A percentile compares a stretch with the other conserved stretches of the same genome.
Conservation (phyloP, 2,329 filamentous ascomycete genomes). For the Colletotrichum scovillei region DNA sequence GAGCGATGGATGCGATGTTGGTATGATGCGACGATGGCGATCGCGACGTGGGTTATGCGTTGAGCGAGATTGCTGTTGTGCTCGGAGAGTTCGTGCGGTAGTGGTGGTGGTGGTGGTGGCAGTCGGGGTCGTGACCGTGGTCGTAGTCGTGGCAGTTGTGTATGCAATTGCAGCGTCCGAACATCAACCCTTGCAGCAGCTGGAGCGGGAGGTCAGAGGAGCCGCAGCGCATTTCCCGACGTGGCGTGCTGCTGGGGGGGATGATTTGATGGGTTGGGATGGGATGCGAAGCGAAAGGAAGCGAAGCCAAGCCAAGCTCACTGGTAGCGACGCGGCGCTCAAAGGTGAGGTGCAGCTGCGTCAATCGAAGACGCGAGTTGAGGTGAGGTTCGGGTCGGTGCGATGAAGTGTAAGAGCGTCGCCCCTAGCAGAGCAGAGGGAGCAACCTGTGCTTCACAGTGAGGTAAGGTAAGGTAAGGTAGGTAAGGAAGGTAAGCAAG, state of each 20-base stretch:
- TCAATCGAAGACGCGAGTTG: constrained; percentile 34
- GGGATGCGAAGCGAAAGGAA: constrained; percentile 23
- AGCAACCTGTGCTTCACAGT: background rate
- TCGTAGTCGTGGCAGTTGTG: constrained; percentile 20
- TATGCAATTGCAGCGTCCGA: constrained; percentile 30
- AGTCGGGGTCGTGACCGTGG: constrained; percentile 22
- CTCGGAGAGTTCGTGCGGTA: constrained; percentile 18
- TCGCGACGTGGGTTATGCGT: constrained; percentile 21
- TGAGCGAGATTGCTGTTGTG: constrained; percentile 15
- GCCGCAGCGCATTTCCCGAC: constrained; percentile 35
- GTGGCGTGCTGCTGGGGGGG: constrained; percentile 30
- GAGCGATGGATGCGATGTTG: constrained; percentile 1
- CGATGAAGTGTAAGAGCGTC: constrained; percentile 18
- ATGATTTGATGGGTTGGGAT: constrained; percentile 23
- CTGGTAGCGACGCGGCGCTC: constrained; percentile 3
- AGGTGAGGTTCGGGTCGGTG: constrained; percentile 12
- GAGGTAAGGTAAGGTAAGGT: no score
- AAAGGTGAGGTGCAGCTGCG: constrained; percentile 10
- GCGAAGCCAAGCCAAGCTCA: background rate
- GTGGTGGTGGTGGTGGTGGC: background rate
- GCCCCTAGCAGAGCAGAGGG: constrained; percentile 1
- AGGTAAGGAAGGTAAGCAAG: background rate
- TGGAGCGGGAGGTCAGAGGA: constrained; percentile 27
- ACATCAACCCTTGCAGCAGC: constrained; percentile 35
- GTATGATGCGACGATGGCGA: constrained; percentile 10